Conservation (phyloP, 208 protist species). For the Trypanosoma lewisi region DNA sequence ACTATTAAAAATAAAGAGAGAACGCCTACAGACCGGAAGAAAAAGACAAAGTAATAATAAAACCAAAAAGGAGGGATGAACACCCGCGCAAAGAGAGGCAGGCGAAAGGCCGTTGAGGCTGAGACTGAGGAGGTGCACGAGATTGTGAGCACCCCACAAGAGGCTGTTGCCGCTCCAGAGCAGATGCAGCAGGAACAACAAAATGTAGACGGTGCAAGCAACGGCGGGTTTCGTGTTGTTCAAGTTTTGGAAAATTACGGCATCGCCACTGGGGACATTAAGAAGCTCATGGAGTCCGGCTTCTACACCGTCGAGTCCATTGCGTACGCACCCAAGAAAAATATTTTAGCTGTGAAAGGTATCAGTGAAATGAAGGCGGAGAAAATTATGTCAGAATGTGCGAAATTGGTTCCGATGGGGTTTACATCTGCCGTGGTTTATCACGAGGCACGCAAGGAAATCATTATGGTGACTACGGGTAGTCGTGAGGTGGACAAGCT, state of each 20-base stretch:
- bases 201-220: conserved; percentile 32
- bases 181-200: conserved; percentile 37
- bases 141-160: conserved; percentile 7
- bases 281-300: conserved; percentile 95
- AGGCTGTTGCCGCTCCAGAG: conserved; percentile 16
- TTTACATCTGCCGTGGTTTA: conserved; percentile 98
- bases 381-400: conserved; percentile 95
- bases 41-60: neutral
- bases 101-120: conserved; percentile 17
- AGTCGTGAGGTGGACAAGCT: conserved; percentile 98
- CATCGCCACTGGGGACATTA: conserved; percentile 95
- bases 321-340: conserved; percentile 97
- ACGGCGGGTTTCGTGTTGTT: conserved; percentile 74
- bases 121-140: conserved; percentile 27
- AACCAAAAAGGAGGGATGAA: conserved; percentile 18
- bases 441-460: conserved; percentile 93
- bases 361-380: conserved; percentile 98
- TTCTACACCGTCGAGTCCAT: conserved; percentile 97
- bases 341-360: conserved; percentile 96
- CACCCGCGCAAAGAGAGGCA: conserved; percentile 23
- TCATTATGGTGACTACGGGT: conserved; percentile 98
- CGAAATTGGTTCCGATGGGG: conserved; percentile 97
- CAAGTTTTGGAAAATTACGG: conserved; percentile 92
- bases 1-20: neutral
- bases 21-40: neutral